Conservation (phyloP, 176 grass and related monocot species). For the Cocos nucifera region DNA sequence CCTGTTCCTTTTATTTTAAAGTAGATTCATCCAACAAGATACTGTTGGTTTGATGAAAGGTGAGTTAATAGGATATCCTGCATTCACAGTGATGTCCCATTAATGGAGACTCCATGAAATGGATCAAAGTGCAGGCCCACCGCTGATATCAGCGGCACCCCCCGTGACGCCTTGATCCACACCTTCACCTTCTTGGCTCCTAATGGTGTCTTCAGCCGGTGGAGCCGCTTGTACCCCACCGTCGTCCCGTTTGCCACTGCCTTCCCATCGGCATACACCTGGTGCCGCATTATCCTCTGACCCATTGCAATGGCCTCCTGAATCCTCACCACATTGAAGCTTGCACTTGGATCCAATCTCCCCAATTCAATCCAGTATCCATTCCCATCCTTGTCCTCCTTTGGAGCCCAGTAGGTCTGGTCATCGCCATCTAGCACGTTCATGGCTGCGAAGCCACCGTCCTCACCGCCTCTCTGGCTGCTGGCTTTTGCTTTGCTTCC, state of each 20-base stretch:
- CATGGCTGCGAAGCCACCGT: slow-evolving; percentile 25
- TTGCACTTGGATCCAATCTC: neutral
- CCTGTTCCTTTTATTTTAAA: no score
- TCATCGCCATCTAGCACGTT: slow-evolving; percentile 68
- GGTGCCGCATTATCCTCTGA: slow-evolving; percentile 59
- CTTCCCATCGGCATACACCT: slow-evolving; percentile 47
- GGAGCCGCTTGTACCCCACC: slow-evolving; percentile 85
- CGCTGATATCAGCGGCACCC: slow-evolving; percentile 54
- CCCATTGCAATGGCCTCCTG: slow-evolving; percentile 75
- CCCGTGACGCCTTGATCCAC: slow-evolving; percentile 39
- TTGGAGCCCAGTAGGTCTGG: slow-evolving; percentile 64
- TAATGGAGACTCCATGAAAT: slow-evolving; percentile 1
- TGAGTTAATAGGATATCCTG: no score
- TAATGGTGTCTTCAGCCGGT: slow-evolving; percentile 40
- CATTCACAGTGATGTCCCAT: no score
- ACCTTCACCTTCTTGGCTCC: slow-evolving; percentile 44
- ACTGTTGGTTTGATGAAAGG: no score
- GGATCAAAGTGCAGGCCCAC: slow-evolving; percentile 81
- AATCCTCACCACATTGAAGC: slow-evolving; percentile 76
- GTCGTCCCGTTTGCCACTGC: slow-evolving; percentile 46
- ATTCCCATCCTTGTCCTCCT: slow-evolving; percentile 7
- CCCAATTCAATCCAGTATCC: slow-evolving; percentile 76
- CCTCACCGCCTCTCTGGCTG: slow-evolving; percentile 51
- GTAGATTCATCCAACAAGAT: no score
- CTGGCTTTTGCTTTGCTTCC: slow-evolving; percentile 46